Evolutionary conservation across 2,329 filamentous ascomycete species (phyloP).

Genomic region (Alternaria longipes): DNA sequence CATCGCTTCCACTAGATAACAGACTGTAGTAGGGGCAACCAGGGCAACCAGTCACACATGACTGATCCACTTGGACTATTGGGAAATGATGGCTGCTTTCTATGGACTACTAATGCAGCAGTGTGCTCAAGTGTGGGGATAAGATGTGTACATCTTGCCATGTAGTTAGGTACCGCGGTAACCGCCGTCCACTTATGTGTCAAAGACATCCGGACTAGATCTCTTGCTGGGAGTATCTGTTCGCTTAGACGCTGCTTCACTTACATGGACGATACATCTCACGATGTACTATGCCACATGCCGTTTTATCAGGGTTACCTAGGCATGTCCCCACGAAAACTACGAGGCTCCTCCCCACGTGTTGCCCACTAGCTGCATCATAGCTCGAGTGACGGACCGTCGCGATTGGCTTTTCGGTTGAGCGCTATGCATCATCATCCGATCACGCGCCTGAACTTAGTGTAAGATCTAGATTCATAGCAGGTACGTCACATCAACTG

Average conservation of each 20-base stretch:
- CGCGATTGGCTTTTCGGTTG: constrained; percentile 7
- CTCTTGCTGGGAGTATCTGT: neutral
- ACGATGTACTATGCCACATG: neutral
- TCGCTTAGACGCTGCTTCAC: neutral
- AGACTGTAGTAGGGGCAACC: neutral
- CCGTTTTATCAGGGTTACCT: neutral
- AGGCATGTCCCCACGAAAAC: neutral
- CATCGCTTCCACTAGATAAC: neutral
- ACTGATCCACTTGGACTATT: neutral
- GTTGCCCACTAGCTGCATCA: constrained; percentile 8
- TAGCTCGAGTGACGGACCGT: constrained; percentile 3
- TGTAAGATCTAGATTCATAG: constrained; percentile 1
- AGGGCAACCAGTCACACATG: neutral
- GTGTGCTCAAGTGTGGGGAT: neutral
- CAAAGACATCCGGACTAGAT: neutral
- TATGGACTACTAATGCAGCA: neutral
- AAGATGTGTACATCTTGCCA: neutral
- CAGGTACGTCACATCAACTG: neutral
- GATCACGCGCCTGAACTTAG: constrained; percentile 1
- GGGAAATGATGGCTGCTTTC: neutral
- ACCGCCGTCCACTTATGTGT: neutral
- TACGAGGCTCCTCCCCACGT: constrained; percentile 4
- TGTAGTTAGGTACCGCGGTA: neutral
- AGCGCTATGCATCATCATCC: constrained; percentile 4
- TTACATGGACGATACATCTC: neutral